Base-by-base conservation (phyloP, 1,284 basidiomycete genomes). In the Ustilago cynodontis region DNA sequence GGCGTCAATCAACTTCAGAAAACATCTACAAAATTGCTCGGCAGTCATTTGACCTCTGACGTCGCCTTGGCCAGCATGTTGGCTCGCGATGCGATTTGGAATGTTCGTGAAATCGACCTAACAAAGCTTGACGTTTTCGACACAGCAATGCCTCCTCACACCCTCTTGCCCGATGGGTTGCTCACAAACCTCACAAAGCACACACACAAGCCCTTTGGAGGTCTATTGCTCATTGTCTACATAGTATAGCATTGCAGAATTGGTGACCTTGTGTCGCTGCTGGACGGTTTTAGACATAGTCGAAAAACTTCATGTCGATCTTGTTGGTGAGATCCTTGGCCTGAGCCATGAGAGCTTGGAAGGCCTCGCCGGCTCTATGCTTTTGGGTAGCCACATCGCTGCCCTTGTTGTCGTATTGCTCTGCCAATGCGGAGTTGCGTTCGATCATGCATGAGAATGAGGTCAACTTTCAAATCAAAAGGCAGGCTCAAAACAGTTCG, bases 401-500 rank as follows among this genome's bases (percentile, higher is more conserved):
- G 18, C 67, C 75, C 66, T 72, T 60, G 75, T 77, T 77, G 58
- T 77, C 66, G 66, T 77, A 77, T 63, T 73, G 65, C 60, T 77
- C 73, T 76, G 61, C 54, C 0, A n/a, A n/a, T n/a, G n/a, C n/a
- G n/a, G n/a, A n/a, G n/a, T n/a, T n/a, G n/a, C n/a, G n/a, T n/a
- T n/a, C n/a, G n/a, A n/a, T n/a, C n/a, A n/a, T n/a, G n/a, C n/a
- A n/a, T n/a, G n/a, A n/a, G n/a, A n/a, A n/a, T n/a, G n/a, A n/a
- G n/a, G n/a, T n/a, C n/a, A n/a, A n/a, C n/a, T n/a, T n/a, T n/a
- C n/a, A n/a, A n/a, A n/a, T n/a, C n/a, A n/a, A n/a, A n/a, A n/a
- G n/a, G n/a, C n/a, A n/a, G n/a, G n/a, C n/a, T n/a, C n/a, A n/a
- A n/a, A n/a, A n/a, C n/a, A n/a, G n/a, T n/a, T n/a, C n/a, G n/a